phyloP scores from a whole-genome alignment of 148 eudicot genomes.

The Bassia scoparia region DNA sequence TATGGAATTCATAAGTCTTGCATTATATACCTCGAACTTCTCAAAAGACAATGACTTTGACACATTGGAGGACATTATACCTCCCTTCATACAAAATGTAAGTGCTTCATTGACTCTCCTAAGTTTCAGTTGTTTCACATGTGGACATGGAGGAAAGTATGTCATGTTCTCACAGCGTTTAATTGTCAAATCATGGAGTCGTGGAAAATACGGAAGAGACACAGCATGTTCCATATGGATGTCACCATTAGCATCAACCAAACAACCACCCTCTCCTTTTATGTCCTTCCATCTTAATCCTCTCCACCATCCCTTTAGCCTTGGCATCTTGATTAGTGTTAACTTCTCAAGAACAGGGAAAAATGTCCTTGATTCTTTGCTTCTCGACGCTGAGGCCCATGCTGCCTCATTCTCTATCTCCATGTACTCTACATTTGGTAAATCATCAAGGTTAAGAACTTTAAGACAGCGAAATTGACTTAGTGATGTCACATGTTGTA shows the following conservation, averaged over 20 bases:
- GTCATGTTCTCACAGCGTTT: background rate
- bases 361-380: background rate
- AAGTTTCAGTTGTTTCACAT: background rate
- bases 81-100: constrained; percentile 5
- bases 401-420: background rate
- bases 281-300: background rate
- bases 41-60: background rate
- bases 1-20: background rate
- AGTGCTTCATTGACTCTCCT: background rate
- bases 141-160: constrained; percentile 10
- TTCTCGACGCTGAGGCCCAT: background rate
- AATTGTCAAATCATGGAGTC: constrained; percentile 1
- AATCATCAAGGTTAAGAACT: background rate
- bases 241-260: background rate
- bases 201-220: background rate
- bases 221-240: background rate
- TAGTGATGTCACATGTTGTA: constrained; percentile 5
- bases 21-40: background rate
- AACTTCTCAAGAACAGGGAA: constrained; percentile 13
- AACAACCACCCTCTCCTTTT: background rate
- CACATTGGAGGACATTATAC: background rate
- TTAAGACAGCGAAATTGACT: constrained; percentile 7
- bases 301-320: constrained; percentile 19
- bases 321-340: background rate
- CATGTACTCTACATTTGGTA: background rate